These are phyloP conservation scores for Orobanche coerulescens DNA, from an alignment of 257 asterid genomes.

Conservation along the genomic window DNA sequence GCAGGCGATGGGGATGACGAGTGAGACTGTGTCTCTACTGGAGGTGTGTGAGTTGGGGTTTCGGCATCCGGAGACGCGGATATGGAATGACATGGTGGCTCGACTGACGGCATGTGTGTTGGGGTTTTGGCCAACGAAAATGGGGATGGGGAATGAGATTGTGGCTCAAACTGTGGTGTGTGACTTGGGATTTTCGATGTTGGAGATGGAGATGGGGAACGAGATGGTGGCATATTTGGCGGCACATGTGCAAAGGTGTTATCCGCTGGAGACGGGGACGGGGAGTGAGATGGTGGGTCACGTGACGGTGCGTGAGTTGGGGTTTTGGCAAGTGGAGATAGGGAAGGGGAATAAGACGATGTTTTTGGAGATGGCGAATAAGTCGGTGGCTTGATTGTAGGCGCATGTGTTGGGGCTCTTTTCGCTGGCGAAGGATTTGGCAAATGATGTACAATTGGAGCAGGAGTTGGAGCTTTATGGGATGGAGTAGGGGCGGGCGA, in stretches of 20 bases:
- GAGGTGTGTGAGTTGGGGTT: no score
- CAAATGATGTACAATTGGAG: background rate
- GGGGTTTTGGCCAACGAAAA: no score
- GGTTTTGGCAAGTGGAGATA: background rate
- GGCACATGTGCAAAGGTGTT: background rate
- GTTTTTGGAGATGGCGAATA: no score
- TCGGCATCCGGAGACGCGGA: no score
- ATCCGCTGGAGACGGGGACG: constrained; percentile 2
- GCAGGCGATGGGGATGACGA: background rate
- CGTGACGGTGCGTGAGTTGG: constrained; percentile 1
- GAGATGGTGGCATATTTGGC: background rate
- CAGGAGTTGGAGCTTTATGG: background rate
- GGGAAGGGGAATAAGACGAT: constrained; percentile 14
- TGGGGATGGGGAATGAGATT: background rate
- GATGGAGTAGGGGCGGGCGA: constrained; percentile 18
- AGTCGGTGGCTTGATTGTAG: background rate
- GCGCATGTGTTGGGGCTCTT: background rate
- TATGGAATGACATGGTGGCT: no score
- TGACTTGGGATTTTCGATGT: background rate
- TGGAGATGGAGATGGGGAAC: background rate
- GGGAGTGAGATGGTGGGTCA: constrained; percentile 10
- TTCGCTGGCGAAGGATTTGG: background rate
- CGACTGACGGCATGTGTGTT: no score
- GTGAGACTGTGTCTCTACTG: no score
- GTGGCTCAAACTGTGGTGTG: no score